Evolutionary conservation across 768 basidiomycete genomes (phyloP), one percentile per base, ranked within the genome.

Genomic region (Peribolospora kevripleyi): DNA sequence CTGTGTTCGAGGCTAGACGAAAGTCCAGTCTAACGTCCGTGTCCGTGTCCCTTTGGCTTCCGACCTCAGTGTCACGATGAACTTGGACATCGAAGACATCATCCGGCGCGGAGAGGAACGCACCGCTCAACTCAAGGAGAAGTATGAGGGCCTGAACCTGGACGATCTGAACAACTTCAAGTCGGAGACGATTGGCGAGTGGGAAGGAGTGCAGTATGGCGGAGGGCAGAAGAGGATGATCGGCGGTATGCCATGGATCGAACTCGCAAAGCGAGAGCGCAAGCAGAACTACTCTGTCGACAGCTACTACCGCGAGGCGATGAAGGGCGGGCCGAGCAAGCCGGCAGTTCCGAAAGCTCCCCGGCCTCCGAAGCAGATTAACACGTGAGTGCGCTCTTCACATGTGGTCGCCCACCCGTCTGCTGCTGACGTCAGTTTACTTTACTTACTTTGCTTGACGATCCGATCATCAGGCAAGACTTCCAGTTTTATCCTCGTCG

Each of bases 101-200:
- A 95, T 98, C 59, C 73, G 75, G 3, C 76, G 79, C 8, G 93
- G 93, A 37, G 88, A 97, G 68, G 80, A 85, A 60, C 79, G 87
- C 42, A 97, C 91, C 0, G 72, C 74, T 0, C 81, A 85, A 69
- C 72, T 98, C 55, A 88, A 79, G 63, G 80, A 73, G 70, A 93
- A 91, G 68, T 98, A 93, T 63, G 87, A 88, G 61, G 80, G 77
- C 2, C 74, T 97, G 53, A 87, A 85, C 62, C 74, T 98, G 48
- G 93, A 98, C 64, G 90, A 93, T 62, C 72, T 97, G 42, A 90
- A 82, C 65, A 95, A 85, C 70, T 98, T 97, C 76, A 91, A 93
- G 68, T 80, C 84, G 6, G 54, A 60, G 4, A 55, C 54, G 48
- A 61, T 61, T 42, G 60, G 58, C 3, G 51, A 59, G 10, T 65